Conservation (phyloP, 768 basidiomycete genomes). For the Coprinellus aureogranulatus region DNA sequence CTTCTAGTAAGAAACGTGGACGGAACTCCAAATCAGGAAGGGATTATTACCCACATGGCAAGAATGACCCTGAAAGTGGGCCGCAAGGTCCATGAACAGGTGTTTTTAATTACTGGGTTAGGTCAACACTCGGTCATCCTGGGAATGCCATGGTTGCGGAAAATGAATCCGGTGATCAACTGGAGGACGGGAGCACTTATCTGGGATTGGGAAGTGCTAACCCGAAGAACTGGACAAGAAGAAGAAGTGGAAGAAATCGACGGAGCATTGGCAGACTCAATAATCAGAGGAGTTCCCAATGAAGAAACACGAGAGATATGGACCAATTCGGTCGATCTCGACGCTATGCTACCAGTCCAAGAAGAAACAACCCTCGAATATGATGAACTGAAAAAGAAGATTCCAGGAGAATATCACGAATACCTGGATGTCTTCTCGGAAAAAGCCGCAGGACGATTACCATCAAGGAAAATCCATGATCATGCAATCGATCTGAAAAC, state of each 20-base stretch:
- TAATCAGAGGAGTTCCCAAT: not conserved
- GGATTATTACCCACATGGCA: not conserved
- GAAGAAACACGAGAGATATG: not conserved
- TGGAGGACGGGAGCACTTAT: constrained; percentile 1
- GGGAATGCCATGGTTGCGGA: not conserved
- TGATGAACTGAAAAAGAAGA: not conserved
- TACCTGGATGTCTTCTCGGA: constrained; percentile 9
- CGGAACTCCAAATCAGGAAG: constrained; percentile 2
- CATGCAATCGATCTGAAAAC: constrained; percentile 16
- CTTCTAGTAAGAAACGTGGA: not conserved
- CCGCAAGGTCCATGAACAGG: not conserved
- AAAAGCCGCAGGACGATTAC: constrained; percentile 10
- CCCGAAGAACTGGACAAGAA: not conserved
- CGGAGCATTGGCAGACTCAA: not conserved
- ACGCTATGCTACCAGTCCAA: not conserved
- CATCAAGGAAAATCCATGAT: constrained; percentile 7
- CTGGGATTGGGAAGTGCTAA: not conserved
- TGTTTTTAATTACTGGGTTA: not conserved
- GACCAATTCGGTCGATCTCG: not conserved
- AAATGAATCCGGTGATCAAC: not conserved
- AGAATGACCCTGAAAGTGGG: not conserved
- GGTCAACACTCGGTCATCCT: not conserved
- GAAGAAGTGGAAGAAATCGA: not conserved
- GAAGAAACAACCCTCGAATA: not conserved
- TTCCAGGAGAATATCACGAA: not conserved